Percentiles rank a stretch among this genome's conserved stretches.
Evolutionary conservation across 192 early-diverging fungal genomes (phyloP).

Genomic region (Entomortierella lignicola): DNA sequence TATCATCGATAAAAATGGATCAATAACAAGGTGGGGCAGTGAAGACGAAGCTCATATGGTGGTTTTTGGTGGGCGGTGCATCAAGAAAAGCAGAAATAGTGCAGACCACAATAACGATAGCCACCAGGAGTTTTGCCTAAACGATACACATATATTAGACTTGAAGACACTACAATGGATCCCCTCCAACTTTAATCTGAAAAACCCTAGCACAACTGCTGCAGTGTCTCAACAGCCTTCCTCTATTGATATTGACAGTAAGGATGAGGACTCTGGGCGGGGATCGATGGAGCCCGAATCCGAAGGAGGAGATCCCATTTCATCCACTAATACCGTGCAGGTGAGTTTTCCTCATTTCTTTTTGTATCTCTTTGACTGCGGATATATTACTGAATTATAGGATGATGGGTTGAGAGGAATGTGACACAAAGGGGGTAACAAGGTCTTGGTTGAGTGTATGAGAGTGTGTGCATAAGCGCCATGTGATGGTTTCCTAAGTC

Average conservation of each 20-base stretch:
- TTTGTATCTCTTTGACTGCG: neutral
- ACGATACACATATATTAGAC: conserved; percentile 64
- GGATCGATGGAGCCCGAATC: conserved; percentile 7
- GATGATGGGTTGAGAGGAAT: neutral
- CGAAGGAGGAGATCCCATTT: neutral
- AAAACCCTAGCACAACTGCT: neutral
- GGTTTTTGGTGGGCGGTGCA: conserved; percentile 78
- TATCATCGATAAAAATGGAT: conserved; percentile 21
- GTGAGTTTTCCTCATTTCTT: neutral
- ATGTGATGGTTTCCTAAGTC: neutral
- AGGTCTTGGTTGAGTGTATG: neutral
- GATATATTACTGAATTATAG: neutral
- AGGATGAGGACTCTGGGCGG: neutral
- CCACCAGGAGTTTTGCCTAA: conserved; percentile 55
- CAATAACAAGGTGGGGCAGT: conserved; percentile 45
- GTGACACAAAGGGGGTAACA: neutral
- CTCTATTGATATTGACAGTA: neutral
- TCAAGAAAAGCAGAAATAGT: conserved; percentile 59
- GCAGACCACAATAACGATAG: neutral
- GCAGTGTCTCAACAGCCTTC: too few relatives aligned
- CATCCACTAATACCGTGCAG: neutral
- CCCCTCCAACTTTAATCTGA: conserved; percentile 20
- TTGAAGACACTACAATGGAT: conserved; percentile 59
- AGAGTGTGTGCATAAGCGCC: neutral
- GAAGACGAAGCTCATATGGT: conserved; percentile 67